Conservation (phyloP, 768 basidiomycete genomes). For the Cantharellus cinnabarinus region DNA sequence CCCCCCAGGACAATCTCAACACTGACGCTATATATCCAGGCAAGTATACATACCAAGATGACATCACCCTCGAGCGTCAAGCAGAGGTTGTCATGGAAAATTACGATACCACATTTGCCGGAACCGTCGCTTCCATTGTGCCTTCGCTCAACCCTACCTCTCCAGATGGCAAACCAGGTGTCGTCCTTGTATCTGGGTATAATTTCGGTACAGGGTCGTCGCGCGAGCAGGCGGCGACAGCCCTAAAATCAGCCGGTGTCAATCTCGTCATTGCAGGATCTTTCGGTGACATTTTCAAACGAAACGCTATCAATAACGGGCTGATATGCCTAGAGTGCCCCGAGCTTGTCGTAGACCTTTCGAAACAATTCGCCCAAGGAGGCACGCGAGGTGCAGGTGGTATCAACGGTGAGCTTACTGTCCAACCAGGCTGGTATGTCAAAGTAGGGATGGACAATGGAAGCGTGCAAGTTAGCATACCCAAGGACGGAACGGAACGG, state of each 20-base stretch:
- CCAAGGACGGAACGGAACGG: slow-evolving; percentile 29
- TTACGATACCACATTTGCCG: slow-evolving; percentile 80
- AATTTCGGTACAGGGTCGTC: slow-evolving; percentile 99
- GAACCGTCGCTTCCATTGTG: slow-evolving; percentile 18
- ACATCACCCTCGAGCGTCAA: slow-evolving; percentile 86
- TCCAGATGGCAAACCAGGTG: slow-evolving; percentile 30
- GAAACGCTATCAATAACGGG: slow-evolving; percentile 97
- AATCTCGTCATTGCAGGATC: slow-evolving; percentile 92
- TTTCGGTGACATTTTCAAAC: slow-evolving; percentile 98
- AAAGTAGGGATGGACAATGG: slow-evolving; percentile 53
- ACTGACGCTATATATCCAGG: slow-evolving; percentile 98
- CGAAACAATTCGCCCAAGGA: slow-evolving; percentile 47
- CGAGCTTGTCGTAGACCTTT: slow-evolving; percentile 70
- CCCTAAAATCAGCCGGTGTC: slow-evolving; percentile 81
- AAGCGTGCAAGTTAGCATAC: slow-evolving; percentile 32
- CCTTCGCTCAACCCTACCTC: slow-evolving; percentile 11
- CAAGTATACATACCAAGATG: slow-evolving; percentile 98
- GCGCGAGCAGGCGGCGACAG: slow-evolving; percentile 95
- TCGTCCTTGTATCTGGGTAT: slow-evolving; percentile 77
- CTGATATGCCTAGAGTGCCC: slow-evolving; percentile 88
- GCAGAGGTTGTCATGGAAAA: slow-evolving; percentile 99
- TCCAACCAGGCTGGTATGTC: slow-evolving; percentile 47
- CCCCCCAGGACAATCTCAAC: slow-evolving; percentile 92
- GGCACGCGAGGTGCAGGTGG: slow-evolving; percentile 65
- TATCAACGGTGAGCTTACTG: slow-evolving; percentile 56